Percentiles rank a stretch among this genome's conserved stretches.
These are phyloP conservation scores for Ichthyophthirius multifiliis DNA, from an alignment of 169 alveolate species.

Conservation along the genomic window DNA sequence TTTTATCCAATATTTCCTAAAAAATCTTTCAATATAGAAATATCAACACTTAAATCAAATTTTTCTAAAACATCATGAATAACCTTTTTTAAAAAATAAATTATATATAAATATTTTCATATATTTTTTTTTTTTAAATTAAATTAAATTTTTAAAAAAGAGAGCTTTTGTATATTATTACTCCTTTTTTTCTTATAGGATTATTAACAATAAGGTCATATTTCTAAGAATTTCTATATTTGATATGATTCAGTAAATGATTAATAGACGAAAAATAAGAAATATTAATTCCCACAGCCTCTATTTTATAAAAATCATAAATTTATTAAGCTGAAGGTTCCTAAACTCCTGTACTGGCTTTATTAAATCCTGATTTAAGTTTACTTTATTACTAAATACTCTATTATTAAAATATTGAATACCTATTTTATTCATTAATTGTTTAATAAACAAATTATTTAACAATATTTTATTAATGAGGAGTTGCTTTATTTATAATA, in stretches of 20 bases:
- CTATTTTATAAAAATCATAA: not conserved
- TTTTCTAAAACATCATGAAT: not conserved
- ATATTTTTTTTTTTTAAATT: not conserved
- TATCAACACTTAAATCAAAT: not conserved
- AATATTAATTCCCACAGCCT: not conserved
- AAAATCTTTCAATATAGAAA: not conserved
- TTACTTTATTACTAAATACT: too few relatives aligned
- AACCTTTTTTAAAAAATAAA: not conserved
- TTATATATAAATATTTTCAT: too few relatives aligned
- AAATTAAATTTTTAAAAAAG: not conserved
- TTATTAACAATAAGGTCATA: not conserved
- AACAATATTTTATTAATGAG: too few relatives aligned
- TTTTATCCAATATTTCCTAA: not conserved
- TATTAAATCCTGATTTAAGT: too few relatives aligned
- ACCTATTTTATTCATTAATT: too few relatives aligned
- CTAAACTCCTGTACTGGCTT: not conserved
- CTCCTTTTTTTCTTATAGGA: constrained; percentile 5
- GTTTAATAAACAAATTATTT: too few relatives aligned
- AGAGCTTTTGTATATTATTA: not conserved
- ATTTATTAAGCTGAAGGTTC: not conserved
- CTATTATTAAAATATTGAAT: too few relatives aligned
- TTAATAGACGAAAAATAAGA: not conserved
- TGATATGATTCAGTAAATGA: not conserved
- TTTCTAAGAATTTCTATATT: not conserved
- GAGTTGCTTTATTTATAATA: too few relatives aligned